Percentiles rank a stretch among this genome's conserved stretches.
phyloP scores from a whole-genome alignment of 768 basidiomycete species.

The Podaxis pistillaris region DNA sequence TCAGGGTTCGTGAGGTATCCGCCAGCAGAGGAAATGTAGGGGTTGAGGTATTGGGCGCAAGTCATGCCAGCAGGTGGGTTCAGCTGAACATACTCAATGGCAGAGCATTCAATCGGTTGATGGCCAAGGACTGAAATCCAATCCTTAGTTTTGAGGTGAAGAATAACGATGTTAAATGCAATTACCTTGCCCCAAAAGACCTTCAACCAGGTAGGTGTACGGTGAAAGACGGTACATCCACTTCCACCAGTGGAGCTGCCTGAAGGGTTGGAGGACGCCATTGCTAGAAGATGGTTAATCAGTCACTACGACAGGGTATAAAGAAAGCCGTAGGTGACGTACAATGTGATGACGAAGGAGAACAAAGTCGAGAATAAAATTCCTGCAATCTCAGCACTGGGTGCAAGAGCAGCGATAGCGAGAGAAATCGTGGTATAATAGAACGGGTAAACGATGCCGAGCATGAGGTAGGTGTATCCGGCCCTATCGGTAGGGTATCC shows the following conservation, averaged over 20 bases:
- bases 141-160: conserved; percentile 10
- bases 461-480: conserved; percentile 58
- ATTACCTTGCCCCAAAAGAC: conserved; percentile 43
- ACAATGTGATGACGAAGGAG: conserved; percentile 63
- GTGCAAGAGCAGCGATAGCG: conserved; percentile 58
- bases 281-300: conserved; percentile 34
- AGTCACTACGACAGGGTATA: not conserved
- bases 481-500: conserved; percentile 53
- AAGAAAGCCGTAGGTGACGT: conserved; percentile 22
- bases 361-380: conserved; percentile 58
- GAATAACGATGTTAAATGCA: conserved; percentile 40
- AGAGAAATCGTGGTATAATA: conserved; percentile 64
- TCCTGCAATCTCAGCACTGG: conserved; percentile 57
- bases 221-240: conserved; percentile 50
- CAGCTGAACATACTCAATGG: conserved; percentile 50
- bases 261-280: conserved; percentile 65
- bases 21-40: conserved; percentile 47
- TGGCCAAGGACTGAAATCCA: conserved; percentile 36
- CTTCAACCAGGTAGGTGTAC: conserved; percentile 51
- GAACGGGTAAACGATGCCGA: conserved; percentile 52
- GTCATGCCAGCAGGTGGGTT: conserved; percentile 51
- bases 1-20: conserved; percentile 57
- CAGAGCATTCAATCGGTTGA: conserved; percentile 45
- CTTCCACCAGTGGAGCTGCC: conserved; percentile 63
- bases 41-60: conserved; percentile 50